Percentiles rank a stretch among this genome's conserved stretches.
Evolutionary conservation across 2,329 filamentous ascomycete genomes (phyloP).

Genomic region (Colletotrichum neosansevieriae): DNA sequence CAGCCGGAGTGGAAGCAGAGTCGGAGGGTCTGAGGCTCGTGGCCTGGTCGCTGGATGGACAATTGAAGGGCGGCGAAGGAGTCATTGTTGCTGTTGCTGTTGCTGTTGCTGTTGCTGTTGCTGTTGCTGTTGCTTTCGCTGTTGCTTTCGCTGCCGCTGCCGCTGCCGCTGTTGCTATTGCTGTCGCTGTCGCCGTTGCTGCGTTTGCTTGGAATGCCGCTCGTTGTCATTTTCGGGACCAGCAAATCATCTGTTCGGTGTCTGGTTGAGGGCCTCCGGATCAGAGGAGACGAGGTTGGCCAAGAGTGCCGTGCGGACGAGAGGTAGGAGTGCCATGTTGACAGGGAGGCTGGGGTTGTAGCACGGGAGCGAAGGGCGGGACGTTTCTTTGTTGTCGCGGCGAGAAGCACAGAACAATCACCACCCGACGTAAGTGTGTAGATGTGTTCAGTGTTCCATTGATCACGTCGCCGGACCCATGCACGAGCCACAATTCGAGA

Average conservation of each 20-base stretch:
- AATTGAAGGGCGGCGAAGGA: not conserved
- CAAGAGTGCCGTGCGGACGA: not conserved
- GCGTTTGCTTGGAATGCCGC: not conserved
- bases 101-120: no score
- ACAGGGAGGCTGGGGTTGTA: not conserved
- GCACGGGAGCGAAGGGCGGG: not conserved
- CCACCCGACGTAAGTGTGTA: not conserved
- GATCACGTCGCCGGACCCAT: no score
- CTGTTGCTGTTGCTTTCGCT: no score
- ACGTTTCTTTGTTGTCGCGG: not conserved
- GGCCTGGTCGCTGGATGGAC: not conserved
- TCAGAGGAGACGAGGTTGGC: not conserved
- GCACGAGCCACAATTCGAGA: no score
- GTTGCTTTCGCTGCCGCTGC: no score
- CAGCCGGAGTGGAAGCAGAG: constrained; percentile 8
- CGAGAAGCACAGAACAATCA: not conserved
- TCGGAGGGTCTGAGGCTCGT: not conserved
- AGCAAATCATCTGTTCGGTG: constrained; percentile 3
- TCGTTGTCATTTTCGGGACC: not conserved
- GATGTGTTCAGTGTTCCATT: no score
- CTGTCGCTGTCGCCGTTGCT: not conserved
- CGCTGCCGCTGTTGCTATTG: not conserved
- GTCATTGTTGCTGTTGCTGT: not conserved
- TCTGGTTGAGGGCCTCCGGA: constrained; percentile 2
- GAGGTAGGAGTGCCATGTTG: not conserved